Evolutionary conservation across 352 stramenopile species (phyloP), one percentile per base, ranked within the genome.

Genomic region (Globisporangium irregulare): DNA sequence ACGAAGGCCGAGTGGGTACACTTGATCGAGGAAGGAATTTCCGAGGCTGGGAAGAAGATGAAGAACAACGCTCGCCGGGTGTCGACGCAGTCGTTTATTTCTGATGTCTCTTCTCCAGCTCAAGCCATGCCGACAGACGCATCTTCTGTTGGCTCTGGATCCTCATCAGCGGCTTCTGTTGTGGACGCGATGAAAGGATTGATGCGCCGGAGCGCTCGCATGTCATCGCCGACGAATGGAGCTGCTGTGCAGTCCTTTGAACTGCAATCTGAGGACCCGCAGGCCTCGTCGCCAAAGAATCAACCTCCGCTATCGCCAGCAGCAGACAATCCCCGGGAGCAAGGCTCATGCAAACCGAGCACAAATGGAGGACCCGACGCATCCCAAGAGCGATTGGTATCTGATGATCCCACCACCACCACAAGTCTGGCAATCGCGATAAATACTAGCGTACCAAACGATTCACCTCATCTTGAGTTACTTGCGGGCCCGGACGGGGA

Each of bases 1-100:
- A 64, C 73, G 3, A 96, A 96, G 64, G 79, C 73, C 0, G 89
- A 95, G 54, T 96, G 89, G 89, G 92, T 96, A 80, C 82, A 86
- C 0, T 65, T 86, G 7, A 90, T 95, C 34, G 80, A 92, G 51
- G 84, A 95, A 29, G 85, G 86, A 0, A 90, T 93, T 59, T 60
- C 69, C 3, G 86, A 94, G 55, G 81, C 77, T 0, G 82, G 84
- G 7, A 92, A 93, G 73, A 93, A 93, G 68, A 88, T 89, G 27
- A 90, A 87, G 22, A 71, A 79, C 54, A 95, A 89, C 36, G 82
- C 84, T 8, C 74, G 82, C 0, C 81, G 84, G 1, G 74, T 95
- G 5, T 93, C 86, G 57, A 79, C 80, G 1, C 77, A 80, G 34
- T 20, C 50, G 34, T 4, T 1, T 41, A 48, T n/a, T 48, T n/a